Evolutionary conservation across 805 yeast species (phyloP), one percentile per base, ranked within the genome.

Genomic region (Spathaspora passalidarum): DNA sequence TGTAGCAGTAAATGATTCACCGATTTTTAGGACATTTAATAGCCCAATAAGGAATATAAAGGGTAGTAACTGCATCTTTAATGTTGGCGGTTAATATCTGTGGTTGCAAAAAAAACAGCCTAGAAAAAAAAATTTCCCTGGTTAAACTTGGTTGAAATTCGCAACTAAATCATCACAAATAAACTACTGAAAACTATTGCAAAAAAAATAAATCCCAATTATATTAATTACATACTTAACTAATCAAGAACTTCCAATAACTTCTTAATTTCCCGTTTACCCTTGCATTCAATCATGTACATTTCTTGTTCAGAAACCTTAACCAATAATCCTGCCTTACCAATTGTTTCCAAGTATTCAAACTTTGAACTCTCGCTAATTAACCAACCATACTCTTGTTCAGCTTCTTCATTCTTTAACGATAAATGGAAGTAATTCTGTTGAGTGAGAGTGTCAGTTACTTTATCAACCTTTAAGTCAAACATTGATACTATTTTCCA

Each of bases 201-300:
- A 6, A 34, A 17, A 34, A 34, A 29, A 13, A 9, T 7, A 8
- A n/a, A 4, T n/a, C 14, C 14, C 7, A 29, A 11, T 29, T 17
- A 29, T 29, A 29, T 29, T n/a, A n/a, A n/a, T n/a, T n/a, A 29
- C 32, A 38, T 13, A 37, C 26, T 20, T 20, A 21, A n/a, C 36
- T 22, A 32, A n/a, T n/a, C n/a, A 25, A 48, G 32, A n/a, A 72
- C 66, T 23, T 56, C 61, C 37, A 50, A 57, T 19, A 68, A 55
- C 19, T 56, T 54, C 45, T 58, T 62, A 43, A 70, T 63, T 50
- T 71, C 75, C 47, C 61, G 68, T 49, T 64, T 69, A 2, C 77
- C 77, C 53, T 65, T 68, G 51, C 75, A 72, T 49, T 72, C 77
- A 43, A 72, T 61, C 76, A 72, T 70, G 55, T 49, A 72, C 35